These are phyloP conservation scores for Centaurea solstitialis DNA, from an alignment of 129 eudicot genomes.

Conservation along the genomic window DNA sequence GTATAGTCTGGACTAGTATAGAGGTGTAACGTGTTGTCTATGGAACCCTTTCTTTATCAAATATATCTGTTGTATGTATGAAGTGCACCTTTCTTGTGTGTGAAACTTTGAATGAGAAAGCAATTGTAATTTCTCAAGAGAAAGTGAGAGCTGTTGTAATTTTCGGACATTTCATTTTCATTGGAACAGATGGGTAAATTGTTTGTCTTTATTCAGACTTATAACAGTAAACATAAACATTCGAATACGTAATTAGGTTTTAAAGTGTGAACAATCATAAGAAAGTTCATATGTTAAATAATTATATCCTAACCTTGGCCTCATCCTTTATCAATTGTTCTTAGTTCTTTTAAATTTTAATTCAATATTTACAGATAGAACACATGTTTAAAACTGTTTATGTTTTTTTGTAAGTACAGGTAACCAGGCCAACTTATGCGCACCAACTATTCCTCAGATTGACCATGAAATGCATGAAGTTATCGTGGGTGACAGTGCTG, in stretches of 20 bases:
- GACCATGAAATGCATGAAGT: too few species aligned
- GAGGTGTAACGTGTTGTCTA: background rate
- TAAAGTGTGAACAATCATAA: background rate
- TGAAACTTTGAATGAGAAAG: constrained; percentile 18
- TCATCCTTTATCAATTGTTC: background rate
- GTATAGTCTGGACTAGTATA: background rate
- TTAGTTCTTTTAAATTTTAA: background rate
- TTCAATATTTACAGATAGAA: too few species aligned
- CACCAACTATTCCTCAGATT: too few species aligned
- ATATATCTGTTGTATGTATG: background rate
- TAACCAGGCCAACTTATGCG: too few species aligned
- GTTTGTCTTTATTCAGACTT: background rate
- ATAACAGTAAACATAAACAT: background rate
- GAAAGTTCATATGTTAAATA: background rate
- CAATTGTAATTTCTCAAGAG: background rate
- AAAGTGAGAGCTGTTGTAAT: background rate
- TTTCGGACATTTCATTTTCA: constrained; percentile 5
- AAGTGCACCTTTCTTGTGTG: constrained; percentile 17
- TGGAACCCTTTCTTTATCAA: background rate
- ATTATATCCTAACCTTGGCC: background rate
- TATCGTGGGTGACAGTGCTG: too few species aligned
- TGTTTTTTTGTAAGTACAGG: too few species aligned
- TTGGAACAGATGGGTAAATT: background rate
- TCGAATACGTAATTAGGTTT: background rate
- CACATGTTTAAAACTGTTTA: too few species aligned